These are phyloP conservation scores for Epichloe scottii DNA, from an alignment of 2,329 filamentous ascomycete genomes.

Conservation along the genomic window DNA sequence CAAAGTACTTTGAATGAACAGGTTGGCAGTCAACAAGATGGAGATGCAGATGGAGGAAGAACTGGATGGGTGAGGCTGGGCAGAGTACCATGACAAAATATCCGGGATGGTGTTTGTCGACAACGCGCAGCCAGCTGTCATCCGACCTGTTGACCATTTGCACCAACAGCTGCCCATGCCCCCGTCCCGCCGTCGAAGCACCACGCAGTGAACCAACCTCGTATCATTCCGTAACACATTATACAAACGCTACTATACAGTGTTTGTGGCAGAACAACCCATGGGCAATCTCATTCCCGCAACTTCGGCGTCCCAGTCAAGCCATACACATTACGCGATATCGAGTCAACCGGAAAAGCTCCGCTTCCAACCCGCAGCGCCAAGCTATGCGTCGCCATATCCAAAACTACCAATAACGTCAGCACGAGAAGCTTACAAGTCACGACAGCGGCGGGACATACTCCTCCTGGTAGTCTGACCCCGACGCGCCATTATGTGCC, in stretches of 20 bases:
- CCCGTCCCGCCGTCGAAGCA: background rate
- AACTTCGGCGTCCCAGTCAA: background rate
- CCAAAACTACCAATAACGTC: conserved; percentile 6
- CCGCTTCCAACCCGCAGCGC: background rate
- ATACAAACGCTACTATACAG: background rate
- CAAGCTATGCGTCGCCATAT: conserved; percentile 26
- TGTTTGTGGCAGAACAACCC: background rate
- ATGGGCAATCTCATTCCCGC: background rate
- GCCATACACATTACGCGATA: background rate
- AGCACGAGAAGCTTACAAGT: background rate
- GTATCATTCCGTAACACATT: background rate
- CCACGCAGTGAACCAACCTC: background rate
- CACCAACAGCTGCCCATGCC: background rate
- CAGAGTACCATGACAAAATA: too few species aligned
- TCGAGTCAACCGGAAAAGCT: background rate
- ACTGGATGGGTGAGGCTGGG: too few species aligned
- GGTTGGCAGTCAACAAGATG: too few species aligned
- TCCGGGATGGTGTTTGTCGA: background rate
- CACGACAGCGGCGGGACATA: conserved; percentile 17
- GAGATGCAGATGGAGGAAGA: too few species aligned
- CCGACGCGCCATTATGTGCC: conserved; percentile 26
- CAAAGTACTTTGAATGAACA: too few species aligned
- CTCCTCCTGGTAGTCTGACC: conserved; percentile 30
- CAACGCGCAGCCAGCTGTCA: background rate
- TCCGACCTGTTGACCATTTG: background rate